Base-by-base conservation (phyloP, 108 stramenopile genomes). In the Aurantiochytrium sp. region DNA sequence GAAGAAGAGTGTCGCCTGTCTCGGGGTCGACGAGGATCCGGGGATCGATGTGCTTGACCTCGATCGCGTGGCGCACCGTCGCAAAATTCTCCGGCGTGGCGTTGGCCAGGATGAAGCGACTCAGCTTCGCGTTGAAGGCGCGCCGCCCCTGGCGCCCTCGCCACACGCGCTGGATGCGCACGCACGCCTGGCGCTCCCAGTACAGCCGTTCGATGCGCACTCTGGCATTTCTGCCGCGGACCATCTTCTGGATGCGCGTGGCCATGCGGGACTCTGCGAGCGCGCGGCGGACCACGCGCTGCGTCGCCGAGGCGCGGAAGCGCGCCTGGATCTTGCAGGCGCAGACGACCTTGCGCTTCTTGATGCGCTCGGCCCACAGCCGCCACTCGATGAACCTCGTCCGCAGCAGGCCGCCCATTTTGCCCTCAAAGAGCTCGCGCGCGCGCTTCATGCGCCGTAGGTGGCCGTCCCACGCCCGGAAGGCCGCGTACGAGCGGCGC, bases 41-140 rank as follows among this genome's bases (percentile, higher is more conserved):
- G 19, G 73, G 73, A n/a, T 81, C 73, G 2, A 81, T 81, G n/a
- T 81, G 39, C 73, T 81, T 81, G 15, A 81, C 73, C 45, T 81
- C 42, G 45, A 81, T 41, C 6, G 73, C 73, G 32, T 48, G 45
- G 2, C 45, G 39, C 21, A 81, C 73, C 8, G 73, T 81, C 73
- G 50, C 73, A 1, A 81, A 37, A 42, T 81, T 41, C 24, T 81
- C 45, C 10, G 73, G 73, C 21, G n/a, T 48, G 6, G 73, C 73
- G 32, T 81, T 37, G 12, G n/a, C 73, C 39, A 81, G 73, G 32
- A 81, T 41, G 1, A 48, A 81, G 2, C 45, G 73, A 30, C 73
- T 81, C 10, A 81, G 73, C 39, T 48, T 12, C 17, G 21, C 73
- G 17, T 30, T 17, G 2, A 81, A 81, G 39, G 10, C 10, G 6